Evolutionary conservation across 768 basidiomycete genomes (phyloP).

Genomic region (Leccinellum rugosiceps): DNA sequence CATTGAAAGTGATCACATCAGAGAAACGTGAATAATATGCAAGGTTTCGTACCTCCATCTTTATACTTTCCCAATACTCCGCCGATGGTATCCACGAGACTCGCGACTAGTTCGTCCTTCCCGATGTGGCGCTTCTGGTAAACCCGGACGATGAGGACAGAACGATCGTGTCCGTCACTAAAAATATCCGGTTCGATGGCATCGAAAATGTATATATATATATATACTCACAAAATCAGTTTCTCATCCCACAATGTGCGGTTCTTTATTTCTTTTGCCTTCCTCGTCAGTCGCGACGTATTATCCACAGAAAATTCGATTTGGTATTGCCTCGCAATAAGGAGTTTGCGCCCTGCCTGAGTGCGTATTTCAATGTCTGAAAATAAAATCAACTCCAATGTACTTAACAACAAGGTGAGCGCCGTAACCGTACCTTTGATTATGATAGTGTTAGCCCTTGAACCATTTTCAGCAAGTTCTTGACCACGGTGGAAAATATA

Average conservation of each 20-base stretch:
- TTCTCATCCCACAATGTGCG: not conserved
- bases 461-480: not conserved
- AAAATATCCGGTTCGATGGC: not conserved
- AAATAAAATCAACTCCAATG: not conserved
- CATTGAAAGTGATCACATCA: not conserved
- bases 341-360: not conserved
- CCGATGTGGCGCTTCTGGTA: not conserved
- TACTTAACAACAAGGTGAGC: not conserved
- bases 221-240: not conserved
- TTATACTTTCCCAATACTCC: not conserved
- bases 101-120: not conserved
- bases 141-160: not conserved
- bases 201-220: not conserved
- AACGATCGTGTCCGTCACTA: not conserved
- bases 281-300: not conserved
- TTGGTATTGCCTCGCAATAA: not conserved
- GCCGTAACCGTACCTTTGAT: not conserved
- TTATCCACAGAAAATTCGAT: not conserved
- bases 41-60: not conserved
- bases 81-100: not conserved
- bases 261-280: not conserved
- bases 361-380: conserved; percentile 2
- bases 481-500: no score
- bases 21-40: not conserved
- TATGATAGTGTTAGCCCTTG: not conserved